Base-by-base conservation (phyloP, 176 grass and related monocot species). In the Cymbopogon citratus region DNA sequence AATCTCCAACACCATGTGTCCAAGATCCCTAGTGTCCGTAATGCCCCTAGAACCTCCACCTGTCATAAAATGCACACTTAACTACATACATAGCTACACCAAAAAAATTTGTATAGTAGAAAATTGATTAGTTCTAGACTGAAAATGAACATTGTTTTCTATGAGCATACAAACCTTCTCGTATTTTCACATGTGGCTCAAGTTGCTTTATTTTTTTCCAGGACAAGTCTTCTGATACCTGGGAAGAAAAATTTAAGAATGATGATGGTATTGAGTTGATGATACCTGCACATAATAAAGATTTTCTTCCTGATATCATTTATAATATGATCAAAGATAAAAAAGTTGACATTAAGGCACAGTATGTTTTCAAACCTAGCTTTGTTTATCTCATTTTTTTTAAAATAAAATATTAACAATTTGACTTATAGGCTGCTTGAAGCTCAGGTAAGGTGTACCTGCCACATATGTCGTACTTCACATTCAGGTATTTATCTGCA, bases 241-340 rank as follows among this genome's bases (percentile, higher is more conserved):
- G 66, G 16, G 19, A 2, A 2, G 34, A 69, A 69, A 69, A 69
- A 7, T 41, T 43, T 0, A 70, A 70, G 11, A 70, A 70, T 70
- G 38, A 70, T 43, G 35, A 70, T 43, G 67, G 67, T 0, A 43
- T 70, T 70, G 67, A 70, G 2, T 3, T 70, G 0, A 41, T 70
- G 67, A 12, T 70, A 41, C 66, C 66, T 24, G 35, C 66, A 13
- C 0, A 69, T 0, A 23, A 41, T 24, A 1, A 3, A 1, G 16
- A 41, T 69, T 12, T 69, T 1, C 0, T 69, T 23, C 21, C 21
- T 24, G 3, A 39, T 3, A 41, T 38, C 36, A 13, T 69, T 39
- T 0, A 5, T 2, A 0, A 0, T 24, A 11, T 1, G 33, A 67
- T 67, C 7, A 1, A 5, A 0, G 5, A 1, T 33, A 1, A 31